phyloP scores from a whole-genome alignment of 805 yeast species.

The Geotrichum ghanense region DNA sequence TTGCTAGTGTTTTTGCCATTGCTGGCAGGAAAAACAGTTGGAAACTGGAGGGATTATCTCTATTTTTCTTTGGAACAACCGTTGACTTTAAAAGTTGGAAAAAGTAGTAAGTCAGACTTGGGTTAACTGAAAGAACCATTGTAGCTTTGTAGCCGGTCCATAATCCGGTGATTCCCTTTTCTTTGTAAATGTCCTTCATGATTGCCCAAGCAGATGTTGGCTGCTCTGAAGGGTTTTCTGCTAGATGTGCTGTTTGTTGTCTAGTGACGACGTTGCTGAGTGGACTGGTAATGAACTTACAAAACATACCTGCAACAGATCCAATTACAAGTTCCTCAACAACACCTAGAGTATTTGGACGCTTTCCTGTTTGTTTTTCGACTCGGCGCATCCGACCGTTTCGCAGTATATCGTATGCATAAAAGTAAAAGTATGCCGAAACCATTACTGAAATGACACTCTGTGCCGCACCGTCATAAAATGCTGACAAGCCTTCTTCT shows the following conservation, averaged over 20 bases:
- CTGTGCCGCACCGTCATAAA: slow-evolving; percentile 68
- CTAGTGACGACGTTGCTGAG: slow-evolving; percentile 22
- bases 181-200: slow-evolving; percentile 17
- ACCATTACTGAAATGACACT: slow-evolving; percentile 21
- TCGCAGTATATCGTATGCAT: slow-evolving; percentile 22
- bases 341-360: slow-evolving; percentile 20
- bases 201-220: slow-evolving; percentile 9
- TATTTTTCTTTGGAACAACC: slow-evolving; percentile 14
- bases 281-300: slow-evolving; percentile 24
- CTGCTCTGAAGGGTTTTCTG: neutral
- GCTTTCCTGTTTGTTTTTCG: slow-evolving; percentile 12
- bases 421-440: slow-evolving; percentile 25
- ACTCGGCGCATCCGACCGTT: slow-evolving; percentile 13
- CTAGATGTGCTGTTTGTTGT: slow-evolving; percentile 17
- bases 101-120: slow-evolving; percentile 25
- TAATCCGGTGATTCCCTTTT: slow-evolving; percentile 23
- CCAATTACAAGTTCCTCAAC: slow-evolving; percentile 23
- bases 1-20: slow-evolving; percentile 53
- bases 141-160: slow-evolving; percentile 26
- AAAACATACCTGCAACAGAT: slow-evolving; percentile 23
- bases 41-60: slow-evolving; percentile 18
- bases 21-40: slow-evolving; percentile 62
- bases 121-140: slow-evolving; percentile 21
- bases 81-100: slow-evolving; percentile 19
- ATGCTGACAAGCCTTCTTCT: slow-evolving; percentile 60